Conservation (phyloP, 306 rosid species). For the Lagenaria siceraria region DNA sequence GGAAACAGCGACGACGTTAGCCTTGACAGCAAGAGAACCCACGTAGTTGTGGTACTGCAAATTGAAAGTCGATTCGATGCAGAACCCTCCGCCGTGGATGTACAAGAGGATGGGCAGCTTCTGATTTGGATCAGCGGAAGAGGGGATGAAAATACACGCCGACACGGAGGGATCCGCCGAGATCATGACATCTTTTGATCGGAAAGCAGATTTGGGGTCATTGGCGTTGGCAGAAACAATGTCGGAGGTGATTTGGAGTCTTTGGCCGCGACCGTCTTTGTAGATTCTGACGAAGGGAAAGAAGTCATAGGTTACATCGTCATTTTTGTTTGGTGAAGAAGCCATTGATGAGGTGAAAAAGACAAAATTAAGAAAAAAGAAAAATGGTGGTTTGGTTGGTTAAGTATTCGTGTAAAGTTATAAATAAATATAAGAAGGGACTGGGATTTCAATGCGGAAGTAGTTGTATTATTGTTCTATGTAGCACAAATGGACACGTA, state of each 20-base stretch:
- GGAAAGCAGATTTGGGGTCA: conserved; percentile 8
- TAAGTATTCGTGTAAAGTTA: too few relatives aligned
- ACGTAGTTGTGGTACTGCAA: conserved; percentile 10
- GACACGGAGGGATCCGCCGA: conserved; percentile 18
- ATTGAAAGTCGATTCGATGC: conserved; percentile 24
- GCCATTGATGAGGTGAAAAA: conserved; percentile 2
- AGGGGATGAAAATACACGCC: conserved; percentile 24
- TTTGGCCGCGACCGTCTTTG: conserved; percentile 15
- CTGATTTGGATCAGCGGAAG: background rate
- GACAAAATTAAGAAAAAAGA: too few relatives aligned
- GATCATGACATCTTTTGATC: conserved; percentile 21
- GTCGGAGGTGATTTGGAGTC: background rate
- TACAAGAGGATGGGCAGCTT: conserved; percentile 17
- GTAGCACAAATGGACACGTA: too few relatives aligned
- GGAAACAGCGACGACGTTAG: conserved; percentile 24
- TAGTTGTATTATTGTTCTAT: too few relatives aligned
- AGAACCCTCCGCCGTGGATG: conserved; percentile 37
- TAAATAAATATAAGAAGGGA: too few relatives aligned
- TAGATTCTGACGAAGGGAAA: conserved; percentile 19
- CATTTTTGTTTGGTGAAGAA: background rate
- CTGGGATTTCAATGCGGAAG: too few relatives aligned
- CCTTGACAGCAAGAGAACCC: conserved; percentile 2
- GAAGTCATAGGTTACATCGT: conserved; percentile 10
- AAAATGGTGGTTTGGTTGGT: background rate
- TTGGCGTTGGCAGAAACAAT: conserved; percentile 13